Base-by-base conservation (phyloP, 805 yeast species). In the Kuraishia molischiana region DNA sequence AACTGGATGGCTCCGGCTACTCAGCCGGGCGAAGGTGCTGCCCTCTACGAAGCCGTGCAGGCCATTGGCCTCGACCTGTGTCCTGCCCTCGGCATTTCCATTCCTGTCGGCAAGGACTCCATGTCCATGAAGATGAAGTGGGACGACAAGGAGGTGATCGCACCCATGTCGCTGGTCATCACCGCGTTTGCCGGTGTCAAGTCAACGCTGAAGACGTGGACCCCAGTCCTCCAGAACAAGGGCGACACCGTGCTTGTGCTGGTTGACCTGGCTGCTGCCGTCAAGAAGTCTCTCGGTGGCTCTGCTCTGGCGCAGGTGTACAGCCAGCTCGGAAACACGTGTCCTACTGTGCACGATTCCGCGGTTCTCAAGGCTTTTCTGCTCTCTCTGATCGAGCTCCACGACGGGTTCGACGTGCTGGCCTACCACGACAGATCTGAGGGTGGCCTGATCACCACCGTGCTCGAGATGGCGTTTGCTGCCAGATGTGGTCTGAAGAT, bases 101-200 rank as follows among this genome's bases (percentile, higher is more conserved):
- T 92, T 41, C 99, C 99, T 11, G 99, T 92, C 28, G 99, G 99
- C 48, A 92, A 92, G 65, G 99, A 92, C 61, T 87, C 97, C 26
- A 87, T 92, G 96, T 87, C 97, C 18, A 90, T 92, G 98, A 86
- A 87, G 66, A 92, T 92, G 97, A 80, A 82, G 53, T 92, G 99
- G 99, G 85, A 72, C 36, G 75, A 78, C 46, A 85, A 81, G 51
- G 95, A 86, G 60, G 97, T 92, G 32, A 79, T 92, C 44, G 86
- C 97, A n/a, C 99, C 99, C 35, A 67, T 92, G 54, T 82, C 97
- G 10, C 74, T 90, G 51, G 82, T 85, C 35, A 72, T 90, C 48
- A 89, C 98, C 18, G 92, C 97, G 1, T 92, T 90, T 58, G 85
- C 83, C 41, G 85, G 95, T 26, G 97, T 92, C 35, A 64, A 64